Evolutionary conservation across 208 protist species (phyloP), one percentile per base, ranked within the genome.

Genomic region (Leishmania tropica): DNA sequence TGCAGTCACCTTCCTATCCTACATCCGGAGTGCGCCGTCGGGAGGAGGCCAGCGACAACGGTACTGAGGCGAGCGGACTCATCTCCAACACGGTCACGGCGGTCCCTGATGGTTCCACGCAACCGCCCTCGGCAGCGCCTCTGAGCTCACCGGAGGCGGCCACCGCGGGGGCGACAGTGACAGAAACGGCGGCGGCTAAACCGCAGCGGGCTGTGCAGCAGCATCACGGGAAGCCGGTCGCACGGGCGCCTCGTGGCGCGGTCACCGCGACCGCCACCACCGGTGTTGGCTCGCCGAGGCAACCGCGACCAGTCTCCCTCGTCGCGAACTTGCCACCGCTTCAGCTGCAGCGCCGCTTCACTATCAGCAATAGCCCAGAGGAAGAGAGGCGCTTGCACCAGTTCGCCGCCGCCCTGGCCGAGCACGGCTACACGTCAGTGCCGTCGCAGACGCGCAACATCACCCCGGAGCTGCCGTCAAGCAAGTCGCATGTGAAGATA

Each of bases 381-480:
- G 75, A 82, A 45, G 83, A 86, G 28, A 42, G 56, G 2, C 62
- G 67, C 6, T 51, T 86, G 74, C 76, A 86, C n/a, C 83, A 86
- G 54, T 86, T 77, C 48, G 83, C 83, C 37, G 58, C 78, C 19
- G 75, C 83, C 35, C 45, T 86, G 54, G 78, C 80, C 8, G 78
- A 78, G 37, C 83, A 83, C 78, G 83, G 83, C 78, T 86, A 77
- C 67, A 75, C 31, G 45, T 60, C 65, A 11, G 35, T 28, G 7
- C 19, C 28, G 73, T 76, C 73, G 35, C 53, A 19, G 35, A 51
- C 40, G 15, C 1, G 31, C 54, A 53, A 60, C 37, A 0, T 28
- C 45, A 21, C 47, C 3, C 72, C 21, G 47, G 71, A 58, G 48
- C 4, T 37, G 71, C 45, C 48, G 48, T 19, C 48, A 31, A 60